Evolutionary conservation across 805 yeast genomes (phyloP), one percentile per base, ranked within the genome.

Genomic region (Nakazawaea ambrosiae): DNA sequence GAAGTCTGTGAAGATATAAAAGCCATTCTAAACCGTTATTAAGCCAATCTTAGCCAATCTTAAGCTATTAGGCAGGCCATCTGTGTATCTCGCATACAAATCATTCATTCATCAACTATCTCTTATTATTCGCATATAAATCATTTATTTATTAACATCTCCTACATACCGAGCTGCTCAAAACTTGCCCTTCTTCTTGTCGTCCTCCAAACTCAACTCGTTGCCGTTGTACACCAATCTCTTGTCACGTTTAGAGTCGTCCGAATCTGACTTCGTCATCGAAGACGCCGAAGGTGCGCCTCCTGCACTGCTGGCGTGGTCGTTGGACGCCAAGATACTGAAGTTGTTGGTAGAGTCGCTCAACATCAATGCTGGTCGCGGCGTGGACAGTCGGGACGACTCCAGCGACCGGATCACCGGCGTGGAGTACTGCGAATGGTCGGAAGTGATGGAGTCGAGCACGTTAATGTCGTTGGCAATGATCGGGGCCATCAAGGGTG

Each of bases 151-250:
- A n/a, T n/a, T n/a, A n/a, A n/a, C n/a, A n/a, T n/a, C n/a, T n/a
- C n/a, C n/a, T n/a, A n/a, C n/a, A n/a, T n/a, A n/a, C n/a, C n/a
- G n/a, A n/a, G n/a, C n/a, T n/a, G n/a, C n/a, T n/a, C n/a, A n/a
- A n/a, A n/a, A n/a, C n/a, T n/a, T n/a, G n/a, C n/a, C n/a, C n/a
- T n/a, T n/a, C n/a, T n/a, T n/a, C n/a, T n/a, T n/a, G n/a, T n/a
- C 73, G 45, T 74, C 78, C 46, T 76, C 77, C 33, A 78, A 47
- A 43, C 65, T 67, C 26, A 73, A 50, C 14, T 61, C 65, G 49
- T 77, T 78, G 1, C 82, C 83, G 47, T 78, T 77, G 47, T 74
- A 78, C 1, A 78, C 71, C 20, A 60, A 50, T 25, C 72, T 55
- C 17, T 66, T 68, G 15, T 61, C 63, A 5, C 10, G 51, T 49